Evolutionary conservation across 768 basidiomycete species (phyloP), one percentile per base, ranked within the genome.

Genomic region (Harrya chromipes): DNA sequence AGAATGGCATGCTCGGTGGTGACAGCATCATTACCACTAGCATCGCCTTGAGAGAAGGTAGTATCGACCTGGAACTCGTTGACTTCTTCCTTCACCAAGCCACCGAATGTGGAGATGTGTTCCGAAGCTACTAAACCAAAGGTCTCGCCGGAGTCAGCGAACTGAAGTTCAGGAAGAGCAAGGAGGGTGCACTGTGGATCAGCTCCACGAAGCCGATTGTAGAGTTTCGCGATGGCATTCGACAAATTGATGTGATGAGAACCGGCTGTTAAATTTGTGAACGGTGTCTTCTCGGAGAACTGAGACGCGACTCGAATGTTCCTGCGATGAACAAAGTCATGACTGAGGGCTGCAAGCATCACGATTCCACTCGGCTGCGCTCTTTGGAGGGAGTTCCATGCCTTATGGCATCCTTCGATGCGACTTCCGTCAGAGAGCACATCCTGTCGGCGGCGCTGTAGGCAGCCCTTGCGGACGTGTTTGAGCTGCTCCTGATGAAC

Each of bases 371-470:
- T 61, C 0, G 68, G 54, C 14, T 55, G 43, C 1, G 56, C 41
- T 0, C 55, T 43, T 42, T 57, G 53, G 0, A 69, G 23, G 2
- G 43, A 24, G 33, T 68, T 68, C 66, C 63, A 68, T 0, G 52
- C 60, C 35, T 67, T 68, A 45, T 67, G 66, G 2, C 48, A 57
- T 1, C 61, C 64, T 23, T 70, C 61, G 11, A 70, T 67, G 1
- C 53, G 58, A 14, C 64, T 67, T 0, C 68, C 61, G 38, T 70
- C 61, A 0, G 62, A 48, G 0, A 27, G 33, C 5, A 67, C 50
- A 35, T 63, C 68, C 17, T 61, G 39, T 1, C 50, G 47, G 1
- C 41, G n/a, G 1, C 62, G 48, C 0, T 54, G 39, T 0, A 70
- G 53, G 24, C 68, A 70, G 3, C 67, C 67, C 27, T 62, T 66